These are phyloP conservation scores for Ustilago loliicola DNA, from an alignment of 1,284 basidiomycete genomes.

Conservation along the genomic window DNA sequence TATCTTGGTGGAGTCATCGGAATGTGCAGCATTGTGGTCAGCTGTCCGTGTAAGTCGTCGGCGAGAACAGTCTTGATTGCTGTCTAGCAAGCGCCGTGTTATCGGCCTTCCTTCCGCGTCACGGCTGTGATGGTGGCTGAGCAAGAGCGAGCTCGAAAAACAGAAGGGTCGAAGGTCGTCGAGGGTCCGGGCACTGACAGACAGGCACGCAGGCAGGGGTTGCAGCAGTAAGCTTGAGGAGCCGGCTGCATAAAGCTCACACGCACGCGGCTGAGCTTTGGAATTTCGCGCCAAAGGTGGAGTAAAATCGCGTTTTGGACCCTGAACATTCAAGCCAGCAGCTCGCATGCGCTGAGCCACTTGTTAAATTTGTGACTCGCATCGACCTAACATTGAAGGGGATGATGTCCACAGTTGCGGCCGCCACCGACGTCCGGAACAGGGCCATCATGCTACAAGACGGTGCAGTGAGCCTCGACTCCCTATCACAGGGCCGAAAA, in stretches of 20 bases:
- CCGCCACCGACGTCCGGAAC: too few species aligned
- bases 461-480: too few species aligned
- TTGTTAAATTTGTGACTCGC: not conserved
- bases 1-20: not conserved
- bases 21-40: not conserved
- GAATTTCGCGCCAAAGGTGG: not conserved
- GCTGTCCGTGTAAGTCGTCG: not conserved
- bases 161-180: constrained; percentile 2
- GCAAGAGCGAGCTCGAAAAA: constrained; percentile 9
- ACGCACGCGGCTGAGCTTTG: constrained; percentile 1
- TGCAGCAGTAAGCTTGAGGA: constrained; percentile 15
- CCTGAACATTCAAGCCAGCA: constrained; percentile 11
- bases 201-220: constrained; percentile 1
- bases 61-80: too few species aligned
- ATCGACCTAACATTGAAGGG: not conserved
- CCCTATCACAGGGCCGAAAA: too few species aligned
- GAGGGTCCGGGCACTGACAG: constrained; percentile 16
- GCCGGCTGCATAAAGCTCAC: not conserved
- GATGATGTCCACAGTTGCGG: too few species aligned
- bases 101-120: too few species aligned
- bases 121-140: not conserved
- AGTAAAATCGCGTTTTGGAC: constrained; percentile 12
- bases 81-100: too few species aligned
- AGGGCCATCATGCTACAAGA: too few species aligned
- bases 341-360: not conserved